Evolutionary conservation across 129 eudicot species (phyloP), one percentile per base, ranked within the genome.

Genomic region (Gnaphalium uliginosum): DNA sequence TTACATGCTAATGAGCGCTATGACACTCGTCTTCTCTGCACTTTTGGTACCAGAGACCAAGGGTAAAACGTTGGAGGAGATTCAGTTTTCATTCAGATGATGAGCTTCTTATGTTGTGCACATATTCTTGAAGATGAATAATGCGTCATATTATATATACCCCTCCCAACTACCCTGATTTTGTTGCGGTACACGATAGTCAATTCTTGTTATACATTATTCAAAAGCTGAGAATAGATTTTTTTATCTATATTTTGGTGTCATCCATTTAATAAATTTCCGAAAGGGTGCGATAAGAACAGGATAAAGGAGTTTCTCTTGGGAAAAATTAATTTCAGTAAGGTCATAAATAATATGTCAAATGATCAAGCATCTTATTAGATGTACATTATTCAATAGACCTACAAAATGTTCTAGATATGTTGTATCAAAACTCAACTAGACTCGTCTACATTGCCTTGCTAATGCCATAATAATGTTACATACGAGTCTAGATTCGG

Each of bases 41-140:
- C 74, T 83, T 69, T 86, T 81, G 86, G 98, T 93, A 5, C 98
- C 98, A 0, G 98, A 93, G 85, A 93, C 98, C 11, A 93, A 93
- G 76, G 98, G 98, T 10, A 93, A 84, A 80, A 93, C 96, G 24
- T 61, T 93, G 71, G 98, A 93, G 83, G 98, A 93, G 75, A 93
- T 93, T 81, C 98, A 93, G 70, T 51, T 57, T 74, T 93, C 96
- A 27, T 93, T 93, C 85, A 81, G 98, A 86, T 90, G 77, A 89
- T 61, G 1, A 8, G 56, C 65, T 67, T 64, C 37, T 21, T 30
- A 53, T 18, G 15, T n/a, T 71, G 51, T 8, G 21, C 59, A 25
- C 10, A 37, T 54, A 50, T 14, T 9, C 24, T 41, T 25, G 17
- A 27, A n/a, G 56, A 66, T 37, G 68, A 66, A 57, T 15, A 33